Evolutionary conservation across 768 basidiomycete species (phyloP).

Genomic region (Amanita phalloides): DNA sequence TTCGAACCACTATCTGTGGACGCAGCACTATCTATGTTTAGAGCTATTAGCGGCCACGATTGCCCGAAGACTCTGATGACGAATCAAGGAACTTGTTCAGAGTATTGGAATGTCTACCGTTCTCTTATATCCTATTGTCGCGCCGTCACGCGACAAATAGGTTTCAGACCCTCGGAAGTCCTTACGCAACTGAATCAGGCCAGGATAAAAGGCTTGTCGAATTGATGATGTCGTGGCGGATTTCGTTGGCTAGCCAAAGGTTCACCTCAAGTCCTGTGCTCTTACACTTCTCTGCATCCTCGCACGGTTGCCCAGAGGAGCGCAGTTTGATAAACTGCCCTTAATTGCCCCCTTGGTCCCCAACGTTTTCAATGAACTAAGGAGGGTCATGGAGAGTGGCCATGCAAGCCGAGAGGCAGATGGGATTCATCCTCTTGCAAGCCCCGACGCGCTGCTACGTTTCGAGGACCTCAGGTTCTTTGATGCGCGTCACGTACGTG

Average conservation of each 20-base stretch:
- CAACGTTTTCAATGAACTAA: neutral
- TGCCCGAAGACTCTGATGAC: neutral
- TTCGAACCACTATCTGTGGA: neutral
- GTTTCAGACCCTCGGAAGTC: neutral
- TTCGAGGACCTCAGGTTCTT: neutral
- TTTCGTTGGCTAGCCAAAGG: neutral
- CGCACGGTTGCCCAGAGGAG: neutral
- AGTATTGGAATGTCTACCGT: neutral
- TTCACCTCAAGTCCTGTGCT: neutral
- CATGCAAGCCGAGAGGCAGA: conserved; percentile 2
- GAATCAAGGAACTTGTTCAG: neutral
- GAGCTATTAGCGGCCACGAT: neutral
- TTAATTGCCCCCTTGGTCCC: neutral
- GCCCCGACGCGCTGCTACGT: conserved; percentile 1
- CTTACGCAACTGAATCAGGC: neutral
- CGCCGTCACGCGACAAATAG: neutral
- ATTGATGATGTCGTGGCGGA: neutral
- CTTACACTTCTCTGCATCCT: neutral
- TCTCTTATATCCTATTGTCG: neutral
- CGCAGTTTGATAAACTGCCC: neutral
- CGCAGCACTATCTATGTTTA: neutral
- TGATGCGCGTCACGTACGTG: neutral
- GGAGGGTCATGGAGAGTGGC: neutral
- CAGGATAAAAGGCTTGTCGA: neutral
- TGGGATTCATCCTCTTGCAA: neutral